Evolutionary conservation across 2,329 filamentous ascomycete species (phyloP), one percentile per base, ranked within the genome.

Genomic region (Dactylellina sp.): DNA sequence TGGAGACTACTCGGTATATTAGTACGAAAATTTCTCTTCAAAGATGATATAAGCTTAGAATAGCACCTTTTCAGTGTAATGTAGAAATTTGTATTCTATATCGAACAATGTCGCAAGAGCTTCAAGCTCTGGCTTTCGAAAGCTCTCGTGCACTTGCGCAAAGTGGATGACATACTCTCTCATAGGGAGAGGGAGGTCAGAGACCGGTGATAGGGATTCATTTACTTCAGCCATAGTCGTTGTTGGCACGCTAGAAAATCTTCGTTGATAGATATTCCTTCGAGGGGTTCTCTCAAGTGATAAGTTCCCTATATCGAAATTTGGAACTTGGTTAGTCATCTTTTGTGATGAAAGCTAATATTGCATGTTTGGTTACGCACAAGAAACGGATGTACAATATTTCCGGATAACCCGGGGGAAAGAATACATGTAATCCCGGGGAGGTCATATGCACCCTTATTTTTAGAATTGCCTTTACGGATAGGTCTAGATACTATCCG

Each of bases 121-220:
- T 79, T 94, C 84, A 12, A 97, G 86, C 81, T 99, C 95, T 1
- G 93, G 88, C 64, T 88, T 84, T 40, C 94, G 90, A 80, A 99
- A 99, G n/a, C 88, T 90, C 83, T 97, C 92, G 81, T 98, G 93
- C 70, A 87, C 85, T 81, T 98, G 95, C 47, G 89, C 90, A 80
- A 98, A 93, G 78, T 94, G 91, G 76, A 99, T 89, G 72, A 99
- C 86, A 79, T 91, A 98, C 75, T 96, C 88, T 88, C 86, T 25
- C 70, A 74, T 74, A 2, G 70, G 16, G 1, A 32, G 32, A 12
- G 70, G 70, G 1, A 74, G 56, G 7, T 44, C 47, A 11, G 39
- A 66, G 28, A 72, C 39, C 7, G 70, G 49, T 22, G 68, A 44
- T 7, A 49, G 42, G 7, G 70, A 56, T 22, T 55, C 53, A 16